Base-by-base conservation (phyloP, 1,139 yeast genomes). In the Ogataea hybrid region DNA sequence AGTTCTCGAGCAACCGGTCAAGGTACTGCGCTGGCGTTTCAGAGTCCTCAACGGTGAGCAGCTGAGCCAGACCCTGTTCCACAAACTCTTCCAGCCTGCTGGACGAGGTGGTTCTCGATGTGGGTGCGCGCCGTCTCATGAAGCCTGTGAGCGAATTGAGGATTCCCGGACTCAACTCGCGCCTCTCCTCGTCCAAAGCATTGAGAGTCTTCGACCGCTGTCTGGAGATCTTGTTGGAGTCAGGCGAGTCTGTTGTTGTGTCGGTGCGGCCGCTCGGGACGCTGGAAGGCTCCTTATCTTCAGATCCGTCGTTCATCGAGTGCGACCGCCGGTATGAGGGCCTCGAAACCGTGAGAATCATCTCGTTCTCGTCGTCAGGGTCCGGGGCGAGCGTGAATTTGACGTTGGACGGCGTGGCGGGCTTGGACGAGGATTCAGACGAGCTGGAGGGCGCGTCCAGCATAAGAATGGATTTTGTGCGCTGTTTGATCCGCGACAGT, bases 171-270 rank as follows among this genome's bases (percentile, higher is more conserved):
- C 44, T 39, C 4, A 36, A n/a, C 21, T 46, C 45, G 25, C 35
- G 45, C n/a, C 43, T 50, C 5, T 49, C 51, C 18, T 44, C 42
- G 8, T 57, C 58, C 3, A 53, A 32, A 0, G 56, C 51, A 36
- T 56, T 57, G 34, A 59, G 36, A 2, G 63, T 59, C 41, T 53
- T 56, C 8, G 62, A 56, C 18, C 63, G 41, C 27, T 58, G 59
- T 36, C 61, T 45, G 15, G 52, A 27, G 18, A 49, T 45, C 7
- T 29, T 41, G 11, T 35, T 20, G n/a, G 43, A 25, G 18, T 42
- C 44, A n/a, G 47, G 25, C 5, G 41, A 27, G 5, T 30, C 35
- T 2, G 30, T 16, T 28, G 15, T 25, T 6, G 47, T 18, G 11
- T 41, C 44, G 2, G 44, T 10, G 3, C 28, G 18, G 8, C 41